Evolutionary conservation across 192 early-diverging fungal species (phyloP).

Genomic region (Coemansia brasiliensis): DNA sequence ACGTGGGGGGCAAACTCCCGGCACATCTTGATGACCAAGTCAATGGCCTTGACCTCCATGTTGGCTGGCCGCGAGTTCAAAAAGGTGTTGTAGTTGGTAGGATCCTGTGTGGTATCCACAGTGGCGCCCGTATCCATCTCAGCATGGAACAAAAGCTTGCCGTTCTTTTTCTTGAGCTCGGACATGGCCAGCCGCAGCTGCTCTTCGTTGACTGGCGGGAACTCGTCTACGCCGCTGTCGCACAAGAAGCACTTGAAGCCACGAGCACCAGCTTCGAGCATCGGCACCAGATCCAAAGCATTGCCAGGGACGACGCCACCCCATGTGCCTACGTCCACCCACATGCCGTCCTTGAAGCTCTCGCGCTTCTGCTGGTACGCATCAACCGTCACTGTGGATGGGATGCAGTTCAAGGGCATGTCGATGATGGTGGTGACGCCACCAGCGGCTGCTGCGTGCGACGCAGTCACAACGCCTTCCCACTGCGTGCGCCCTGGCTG

Average conservation of each 20-base stretch:
- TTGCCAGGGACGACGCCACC: conserved; percentile 81
- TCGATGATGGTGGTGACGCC: conserved; percentile 80
- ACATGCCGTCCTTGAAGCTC: conserved; percentile 68
- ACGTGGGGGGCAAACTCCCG: conserved; percentile 67
- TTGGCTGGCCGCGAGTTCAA: conserved; percentile 68
- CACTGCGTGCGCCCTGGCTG: conserved; percentile 83
- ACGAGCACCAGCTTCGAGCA: conserved; percentile 68
- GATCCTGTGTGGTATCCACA: conserved; percentile 47
- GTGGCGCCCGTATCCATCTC: conserved; percentile 60
- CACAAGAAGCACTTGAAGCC: conserved; percentile 87
- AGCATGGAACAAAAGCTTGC: conserved; percentile 78
- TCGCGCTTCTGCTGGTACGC: conserved; percentile 66
- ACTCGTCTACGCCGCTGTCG: conserved; percentile 81
- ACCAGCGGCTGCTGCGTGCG: conserved; percentile 78
- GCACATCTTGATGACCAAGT: conserved; percentile 67
- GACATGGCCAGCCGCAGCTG: conserved; percentile 69
- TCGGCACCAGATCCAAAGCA: conserved; percentile 60
- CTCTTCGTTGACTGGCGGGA: conserved; percentile 73
- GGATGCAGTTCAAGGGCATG: conserved; percentile 86
- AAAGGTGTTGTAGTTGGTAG: conserved; percentile 66
- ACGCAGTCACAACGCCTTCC: conserved; percentile 81
- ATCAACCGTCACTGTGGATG: conserved; percentile 74
- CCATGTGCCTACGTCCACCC: conserved; percentile 78
- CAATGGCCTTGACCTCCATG: conserved; percentile 74
- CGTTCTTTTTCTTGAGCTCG: conserved; percentile 56